Base-by-base conservation (phyloP, 352 stramenopile species). In the Phytophthora palmivora region DNA sequence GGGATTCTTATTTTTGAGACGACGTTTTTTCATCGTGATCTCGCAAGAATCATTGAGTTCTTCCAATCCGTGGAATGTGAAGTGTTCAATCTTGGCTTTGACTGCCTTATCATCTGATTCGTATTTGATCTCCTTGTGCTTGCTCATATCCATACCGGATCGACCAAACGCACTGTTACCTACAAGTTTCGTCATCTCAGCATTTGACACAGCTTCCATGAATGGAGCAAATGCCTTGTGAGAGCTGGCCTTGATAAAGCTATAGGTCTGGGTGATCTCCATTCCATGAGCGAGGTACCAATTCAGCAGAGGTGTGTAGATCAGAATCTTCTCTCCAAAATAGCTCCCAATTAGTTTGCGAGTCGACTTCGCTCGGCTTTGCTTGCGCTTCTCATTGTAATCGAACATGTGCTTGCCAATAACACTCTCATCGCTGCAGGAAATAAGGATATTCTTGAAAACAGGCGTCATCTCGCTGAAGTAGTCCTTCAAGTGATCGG, bases 381-480 rank as follows among this genome's bases (percentile, higher is more conserved):
- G 2, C 15, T 10, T 15, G 1, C 38, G 18, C 1, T n/a, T 6
- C 6, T 44, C 16, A 16, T 44, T 44, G 38, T 28, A 44, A 15
- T 26, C n/a, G 12, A 18, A 44, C 38, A 22, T 44, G 14, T 44
- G 38, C n/a, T 11, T 26, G 8, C 38, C 38, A 26, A 44, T 44
- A 3, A 44, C 38, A 24, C 24, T 44, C n/a, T 44, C 38, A 7
- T 44, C 34, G 5, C 1, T 18, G 15, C 43, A 52, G 34, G 72
- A 55, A 28, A 77, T 74, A 15, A 60, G 11, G 1, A 15, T 10
- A 36, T 76, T 79, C 12, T 79, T 79, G 28, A 76, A 79, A 9
- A 76, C 72, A 5, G 67, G 62, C 5, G 49, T 67, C 67, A 77
- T 77, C 33, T 79, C 62, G 26, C 10, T 50, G n/a, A 76, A 81